Conservation (phyloP, 2,329 filamentous ascomycete genomes). For the Westerdykella sp. region DNA sequence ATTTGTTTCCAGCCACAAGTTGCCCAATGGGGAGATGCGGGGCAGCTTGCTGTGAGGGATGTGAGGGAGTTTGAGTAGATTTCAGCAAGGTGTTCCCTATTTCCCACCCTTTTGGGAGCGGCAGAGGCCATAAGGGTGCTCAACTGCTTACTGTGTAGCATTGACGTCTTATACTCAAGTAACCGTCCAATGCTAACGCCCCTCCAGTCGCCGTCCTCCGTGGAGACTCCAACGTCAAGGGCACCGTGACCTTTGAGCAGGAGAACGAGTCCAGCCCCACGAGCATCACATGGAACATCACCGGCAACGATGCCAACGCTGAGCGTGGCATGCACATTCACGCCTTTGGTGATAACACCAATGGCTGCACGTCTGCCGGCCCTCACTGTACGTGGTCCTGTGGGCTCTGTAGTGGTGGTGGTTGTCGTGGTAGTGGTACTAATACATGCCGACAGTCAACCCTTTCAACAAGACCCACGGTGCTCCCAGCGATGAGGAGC, state of each 20-base stretch:
- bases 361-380: constrained; percentile 96
- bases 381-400: constrained; percentile 73
- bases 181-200: not conserved
- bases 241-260: constrained; percentile 95
- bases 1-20: constrained; percentile 3
- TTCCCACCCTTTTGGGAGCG: constrained; percentile 5
- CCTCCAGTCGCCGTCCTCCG: constrained; percentile 83
- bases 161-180: constrained; percentile 5
- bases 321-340: constrained; percentile 98
- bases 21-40: constrained; percentile 26
- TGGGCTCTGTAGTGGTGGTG: not conserved
- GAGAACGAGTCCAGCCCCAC: constrained; percentile 73
- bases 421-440: constrained; percentile 4
- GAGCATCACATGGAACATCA: constrained; percentile 86
- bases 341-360: constrained; percentile 99
- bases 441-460: constrained; percentile 63
- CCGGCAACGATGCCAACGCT: constrained; percentile 87
- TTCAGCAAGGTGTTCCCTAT: not conserved
- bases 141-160: constrained; percentile 13
- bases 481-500: constrained; percentile 70
- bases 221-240: constrained; percentile 92
- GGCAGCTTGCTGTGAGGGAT: constrained; percentile 36
- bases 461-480: constrained; percentile 89
- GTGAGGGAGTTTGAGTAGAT: constrained; percentile 50
- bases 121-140: constrained; percentile 9